A percentile compares a stretch with the other conserved stretches of the same genome.
These are phyloP conservation scores for Dissophora ornata DNA, from an alignment of 192 early-diverging fungal genomes.

Conservation along the genomic window DNA sequence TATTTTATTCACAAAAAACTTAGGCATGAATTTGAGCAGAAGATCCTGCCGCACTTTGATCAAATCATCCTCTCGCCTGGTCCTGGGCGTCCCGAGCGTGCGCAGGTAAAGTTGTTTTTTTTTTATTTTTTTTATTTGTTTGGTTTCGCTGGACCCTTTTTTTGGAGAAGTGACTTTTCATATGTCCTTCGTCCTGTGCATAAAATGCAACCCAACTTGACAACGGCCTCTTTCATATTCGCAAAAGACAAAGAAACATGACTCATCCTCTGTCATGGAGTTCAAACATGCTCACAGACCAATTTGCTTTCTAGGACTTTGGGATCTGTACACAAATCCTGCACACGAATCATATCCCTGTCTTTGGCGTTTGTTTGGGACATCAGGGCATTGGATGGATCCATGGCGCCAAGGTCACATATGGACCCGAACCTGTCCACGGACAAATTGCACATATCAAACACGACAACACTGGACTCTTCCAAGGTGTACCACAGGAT, in stretches of 20 bases:
- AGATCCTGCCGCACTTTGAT: slow-evolving; percentile 86
- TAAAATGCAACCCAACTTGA: no score
- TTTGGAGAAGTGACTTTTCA: no score
- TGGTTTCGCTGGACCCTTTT: no score
- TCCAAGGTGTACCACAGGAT: slow-evolving; percentile 68
- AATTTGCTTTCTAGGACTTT: slow-evolving; percentile 73
- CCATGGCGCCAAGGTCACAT: slow-evolving; percentile 60
- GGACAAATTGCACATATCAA: slow-evolving; percentile 78
- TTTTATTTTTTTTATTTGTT: not conserved
- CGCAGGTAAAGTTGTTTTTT: slow-evolving; percentile 45
- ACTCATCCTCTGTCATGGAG: slow-evolving; percentile 13
- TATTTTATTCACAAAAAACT: no score
- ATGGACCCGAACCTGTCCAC: slow-evolving; percentile 81
- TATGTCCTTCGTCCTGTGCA: no score
- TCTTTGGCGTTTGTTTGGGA: slow-evolving; percentile 94
- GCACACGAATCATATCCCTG: slow-evolving; percentile 65
- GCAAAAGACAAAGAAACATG: slow-evolving; percentile 9
- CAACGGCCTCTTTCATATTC: not conserved
- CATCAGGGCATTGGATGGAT: slow-evolving; percentile 87
- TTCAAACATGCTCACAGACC: not conserved
- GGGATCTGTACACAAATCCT: slow-evolving; percentile 77
- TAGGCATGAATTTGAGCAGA: slow-evolving; percentile 66
- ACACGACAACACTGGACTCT: slow-evolving; percentile 55
- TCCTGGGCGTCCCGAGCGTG: slow-evolving; percentile 83
- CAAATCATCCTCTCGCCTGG: slow-evolving; percentile 94